A percentile compares a stretch with the other conserved stretches of the same genome.
These are phyloP conservation scores for Kluyveromyces wickerhamii DNA, from an alignment of 805 yeast species.

Conservation along the genomic window DNA sequence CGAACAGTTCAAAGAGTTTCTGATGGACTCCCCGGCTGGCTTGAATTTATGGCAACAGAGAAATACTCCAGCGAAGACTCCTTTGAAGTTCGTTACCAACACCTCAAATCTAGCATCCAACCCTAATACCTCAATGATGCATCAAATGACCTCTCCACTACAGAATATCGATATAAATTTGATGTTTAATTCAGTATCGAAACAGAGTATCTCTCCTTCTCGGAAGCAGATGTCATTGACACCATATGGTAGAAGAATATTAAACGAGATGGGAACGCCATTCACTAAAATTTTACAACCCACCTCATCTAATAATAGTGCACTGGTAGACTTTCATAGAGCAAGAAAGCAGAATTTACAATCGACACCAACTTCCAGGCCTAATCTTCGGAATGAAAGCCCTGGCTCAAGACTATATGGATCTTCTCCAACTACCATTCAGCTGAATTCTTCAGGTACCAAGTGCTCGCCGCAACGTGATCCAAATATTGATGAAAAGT, in stretches of 20 bases:
- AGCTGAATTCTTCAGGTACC: slow-evolving; percentile 28
- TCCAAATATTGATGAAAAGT: slow-evolving; percentile 16
- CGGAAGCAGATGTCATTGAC: slow-evolving; percentile 24
- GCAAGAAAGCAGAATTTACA: slow-evolving; percentile 22
- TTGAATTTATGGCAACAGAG: slow-evolving; percentile 24
- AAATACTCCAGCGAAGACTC: slow-evolving; percentile 29
- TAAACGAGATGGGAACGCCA: slow-evolving; percentile 28
- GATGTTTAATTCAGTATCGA: slow-evolving; percentile 23
- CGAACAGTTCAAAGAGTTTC: slow-evolving; percentile 28
- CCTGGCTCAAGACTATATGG: slow-evolving; percentile 18
- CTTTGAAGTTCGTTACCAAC: slow-evolving; percentile 24
- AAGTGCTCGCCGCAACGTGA: slow-evolving; percentile 18
- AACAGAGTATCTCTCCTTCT: slow-evolving; percentile 25
- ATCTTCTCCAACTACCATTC: slow-evolving; percentile 31
- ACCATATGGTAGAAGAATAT: slow-evolving; percentile 27
- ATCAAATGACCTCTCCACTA: slow-evolving; percentile 19
- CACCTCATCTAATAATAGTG: slow-evolving; percentile 24
- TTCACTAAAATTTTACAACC: slow-evolving; percentile 15
- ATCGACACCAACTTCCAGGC: slow-evolving; percentile 3
- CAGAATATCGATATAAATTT: slow-evolving; percentile 27
- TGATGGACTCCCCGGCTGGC: slow-evolving; percentile 28
- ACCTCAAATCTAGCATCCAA: neutral
- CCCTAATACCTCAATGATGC: neutral
- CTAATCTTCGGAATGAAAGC: slow-evolving; percentile 8
- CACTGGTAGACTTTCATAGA: slow-evolving; percentile 27